Evolutionary conservation across 768 basidiomycete genomes (phyloP), one percentile per base, ranked within the genome.

Genomic region (Pulveroboletus ravenelii): DNA sequence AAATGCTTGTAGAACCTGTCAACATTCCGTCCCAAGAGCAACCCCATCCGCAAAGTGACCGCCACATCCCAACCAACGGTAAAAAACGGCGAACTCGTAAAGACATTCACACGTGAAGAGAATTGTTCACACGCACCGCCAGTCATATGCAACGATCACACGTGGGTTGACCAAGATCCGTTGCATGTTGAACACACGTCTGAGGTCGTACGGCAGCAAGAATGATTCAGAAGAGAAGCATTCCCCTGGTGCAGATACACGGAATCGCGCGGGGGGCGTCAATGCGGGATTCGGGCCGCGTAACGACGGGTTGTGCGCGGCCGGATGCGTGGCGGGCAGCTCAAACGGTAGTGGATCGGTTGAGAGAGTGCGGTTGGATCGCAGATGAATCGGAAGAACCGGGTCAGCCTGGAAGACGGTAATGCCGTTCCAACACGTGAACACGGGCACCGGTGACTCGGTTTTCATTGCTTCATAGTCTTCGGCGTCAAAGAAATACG

Each of bases 391-490:
- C 13, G 75, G 74, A 29, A 75, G 63, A 29, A 76, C 40, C 5
- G 74, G 73, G 44, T 76, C 74, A 0, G 74, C 69, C 9, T 55
- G 39, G 55, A 76, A 70, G 3, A 69, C 70, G 42, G 65, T 65
- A 54, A 76, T 72, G 30, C 75, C 75, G 44, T 76, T 76, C 75
- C 75, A 76, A 59, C 75, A 76, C 0, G 72, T 52, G 49, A 74
- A 72, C 6, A 75, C 74, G 10, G 75, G 74, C 2, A 67, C 74
- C 10, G 75, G 72, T 13, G 69, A 66, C 32, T 71, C 74, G 10
- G 46, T 54, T 44, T 66, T 60, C 57, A 76, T 65, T 3, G 70
- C 69, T 37, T 62, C 56, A 52, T 65, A 63, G 44, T 59, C 70
- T 10, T 64, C 67, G 7, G 63, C 55, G 39, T 76, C 73, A 36